These are phyloP conservation scores for Pseudopithomyces chartarum DNA, from an alignment of 2,329 filamentous ascomycete genomes.

Conservation along the genomic window DNA sequence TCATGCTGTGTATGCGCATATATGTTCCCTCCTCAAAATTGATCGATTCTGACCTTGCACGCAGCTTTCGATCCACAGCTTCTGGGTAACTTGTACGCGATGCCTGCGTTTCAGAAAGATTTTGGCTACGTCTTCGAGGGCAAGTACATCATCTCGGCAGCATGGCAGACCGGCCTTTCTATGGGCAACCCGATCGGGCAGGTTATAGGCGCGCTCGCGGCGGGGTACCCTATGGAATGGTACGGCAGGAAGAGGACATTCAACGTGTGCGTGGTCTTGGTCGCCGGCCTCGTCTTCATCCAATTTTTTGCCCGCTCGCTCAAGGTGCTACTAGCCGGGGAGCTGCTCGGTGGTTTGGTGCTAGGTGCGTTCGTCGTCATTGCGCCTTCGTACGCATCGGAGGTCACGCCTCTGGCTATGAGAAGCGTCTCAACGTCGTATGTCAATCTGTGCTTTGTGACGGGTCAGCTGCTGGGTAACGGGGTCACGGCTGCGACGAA, in stretches of 20 bases:
- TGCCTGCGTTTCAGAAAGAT: conserved; percentile 61
- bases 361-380: conserved; percentile 65
- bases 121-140: conserved; percentile 60
- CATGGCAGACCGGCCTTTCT: conserved; percentile 46
- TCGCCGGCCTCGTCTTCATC: conserved; percentile 60
- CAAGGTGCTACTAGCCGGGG: conserved; percentile 62
- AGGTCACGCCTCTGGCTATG: conserved; percentile 65
- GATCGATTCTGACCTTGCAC: conserved; percentile 2
- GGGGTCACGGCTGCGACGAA: conserved; percentile 46
- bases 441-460: conserved; percentile 67
- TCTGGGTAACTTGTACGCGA: conserved; percentile 65
- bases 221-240: conserved; percentile 46
- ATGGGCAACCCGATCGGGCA: conserved; percentile 64
- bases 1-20: conserved; percentile 57
- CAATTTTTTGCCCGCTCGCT: conserved; percentile 66
- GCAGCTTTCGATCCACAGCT: conserved; percentile 66
- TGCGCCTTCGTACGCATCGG: conserved; percentile 68
- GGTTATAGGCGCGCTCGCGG: conserved; percentile 58
- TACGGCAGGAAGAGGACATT: conserved; percentile 38
- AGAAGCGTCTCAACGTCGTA: conserved; percentile 64
- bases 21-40: background rate
- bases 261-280: conserved; percentile 22
- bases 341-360: conserved; percentile 63
- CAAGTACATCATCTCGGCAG: conserved; percentile 44
- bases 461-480: conserved; percentile 62